phyloP scores from a whole-genome alignment of 1,284 basidiomycete species.

The Naganishia albida region DNA sequence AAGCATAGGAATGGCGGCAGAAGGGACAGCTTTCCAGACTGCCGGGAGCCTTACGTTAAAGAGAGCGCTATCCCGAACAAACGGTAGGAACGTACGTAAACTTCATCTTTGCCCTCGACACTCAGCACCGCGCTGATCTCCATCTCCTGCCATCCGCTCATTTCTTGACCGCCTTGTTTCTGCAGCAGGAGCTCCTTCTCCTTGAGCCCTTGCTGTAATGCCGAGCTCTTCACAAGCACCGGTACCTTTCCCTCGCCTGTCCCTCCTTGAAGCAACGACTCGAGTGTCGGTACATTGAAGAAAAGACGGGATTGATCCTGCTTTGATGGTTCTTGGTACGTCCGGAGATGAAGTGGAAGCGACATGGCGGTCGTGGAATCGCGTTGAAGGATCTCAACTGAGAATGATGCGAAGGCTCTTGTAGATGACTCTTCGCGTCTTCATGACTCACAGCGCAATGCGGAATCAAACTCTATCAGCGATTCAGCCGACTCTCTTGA shows the following conservation, averaged over 20 bases:
- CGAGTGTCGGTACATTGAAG: constrained; percentile 69
- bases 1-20: constrained; percentile 90
- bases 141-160: constrained; percentile 59
- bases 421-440: background rate
- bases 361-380: constrained; percentile 44
- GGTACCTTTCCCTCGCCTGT: constrained; percentile 16
- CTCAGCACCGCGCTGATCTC: constrained; percentile 89
- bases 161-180: constrained; percentile 6
- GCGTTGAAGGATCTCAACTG: no score
- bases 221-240: constrained; percentile 22
- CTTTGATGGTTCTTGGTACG: constrained; percentile 86
- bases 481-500: background rate
- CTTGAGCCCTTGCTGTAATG: constrained; percentile 12
- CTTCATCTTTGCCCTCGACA: constrained; percentile 80
- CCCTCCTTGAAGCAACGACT: constrained; percentile 36
- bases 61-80: background rate
- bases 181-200: constrained; percentile 20
- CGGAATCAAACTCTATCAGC: constrained; percentile 1
- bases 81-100: constrained; percentile 71
- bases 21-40: constrained; percentile 90
- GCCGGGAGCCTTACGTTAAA: constrained; percentile 9
- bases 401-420: background rate
- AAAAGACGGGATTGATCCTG: constrained; percentile 78
- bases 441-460: constrained; percentile 2
- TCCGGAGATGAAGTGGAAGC: constrained; percentile 68